phyloP scores from a whole-genome alignment of 768 basidiomycete genomes.

The Pleurotus tuoliensis region DNA sequence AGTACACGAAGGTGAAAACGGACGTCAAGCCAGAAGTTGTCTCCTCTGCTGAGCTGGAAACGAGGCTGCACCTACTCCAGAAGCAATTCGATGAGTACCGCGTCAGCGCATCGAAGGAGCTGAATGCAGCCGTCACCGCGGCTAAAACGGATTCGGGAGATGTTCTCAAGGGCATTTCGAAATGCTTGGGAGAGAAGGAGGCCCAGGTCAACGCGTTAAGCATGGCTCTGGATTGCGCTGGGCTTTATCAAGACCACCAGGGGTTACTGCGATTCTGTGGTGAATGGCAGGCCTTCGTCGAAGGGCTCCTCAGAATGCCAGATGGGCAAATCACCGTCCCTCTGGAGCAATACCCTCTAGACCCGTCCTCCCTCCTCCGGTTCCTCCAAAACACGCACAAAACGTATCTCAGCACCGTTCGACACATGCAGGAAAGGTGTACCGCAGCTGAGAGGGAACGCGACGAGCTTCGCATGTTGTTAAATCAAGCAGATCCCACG shows the following conservation, averaged over 20 bases:
- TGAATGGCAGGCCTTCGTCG: conserved; percentile 4
- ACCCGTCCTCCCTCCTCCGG: background rate
- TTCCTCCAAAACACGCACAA: conserved; percentile 3
- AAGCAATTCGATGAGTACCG: background rate
- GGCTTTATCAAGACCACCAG: background rate
- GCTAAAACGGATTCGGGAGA: background rate
- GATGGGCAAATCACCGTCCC: background rate
- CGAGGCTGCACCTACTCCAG: background rate
- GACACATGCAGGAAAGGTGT: background rate
- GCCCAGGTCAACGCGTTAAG: background rate
- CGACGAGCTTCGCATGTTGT: background rate
- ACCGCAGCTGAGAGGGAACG: background rate
- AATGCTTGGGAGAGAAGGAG: conserved; percentile 1
- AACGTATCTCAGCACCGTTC: conserved; percentile 2
- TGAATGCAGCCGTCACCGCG: background rate
- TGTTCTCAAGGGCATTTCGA: background rate
- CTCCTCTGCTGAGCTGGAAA: background rate
- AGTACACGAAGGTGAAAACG: background rate
- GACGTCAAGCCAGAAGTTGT: background rate
- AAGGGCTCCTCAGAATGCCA: background rate
- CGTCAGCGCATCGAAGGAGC: background rate
- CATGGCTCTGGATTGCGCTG: background rate
- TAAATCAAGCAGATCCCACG: background rate
- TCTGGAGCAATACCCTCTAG: conserved; percentile 1
- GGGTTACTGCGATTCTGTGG: background rate